phyloP scores from a whole-genome alignment of 495 filamentous ascomycete species.

The Neurospora sp. region DNA sequence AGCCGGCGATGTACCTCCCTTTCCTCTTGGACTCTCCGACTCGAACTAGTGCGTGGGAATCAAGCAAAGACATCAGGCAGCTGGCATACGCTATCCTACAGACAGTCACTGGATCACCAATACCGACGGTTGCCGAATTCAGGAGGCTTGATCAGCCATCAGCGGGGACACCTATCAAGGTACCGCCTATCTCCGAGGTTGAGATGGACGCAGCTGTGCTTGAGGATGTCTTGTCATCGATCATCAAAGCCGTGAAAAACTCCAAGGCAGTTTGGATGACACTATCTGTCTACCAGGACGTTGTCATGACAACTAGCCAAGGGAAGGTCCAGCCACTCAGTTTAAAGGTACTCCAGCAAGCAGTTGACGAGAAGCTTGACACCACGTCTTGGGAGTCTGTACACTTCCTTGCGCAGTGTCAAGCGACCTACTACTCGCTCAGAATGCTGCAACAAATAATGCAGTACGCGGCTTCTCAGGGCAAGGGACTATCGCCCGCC shows the following conservation, averaged over 20 bases:
- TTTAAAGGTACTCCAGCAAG: conserved; percentile 15
- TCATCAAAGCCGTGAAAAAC: background rate
- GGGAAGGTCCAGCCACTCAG: conserved; percentile 20
- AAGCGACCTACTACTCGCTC: conserved; percentile 55
- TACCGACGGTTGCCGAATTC: conserved; percentile 18
- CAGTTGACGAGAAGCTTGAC: conserved; percentile 11
- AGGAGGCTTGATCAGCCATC: conserved; percentile 19
- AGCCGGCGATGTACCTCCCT: conserved; percentile 45
- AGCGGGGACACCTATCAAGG: conserved; percentile 8
- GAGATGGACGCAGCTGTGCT: conserved; percentile 2
- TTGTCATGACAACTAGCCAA: conserved; percentile 25
- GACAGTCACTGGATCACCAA: conserved; percentile 11
- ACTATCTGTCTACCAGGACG: conserved; percentile 33
- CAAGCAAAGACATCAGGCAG: conserved; percentile 40
- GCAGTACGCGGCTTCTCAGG: conserved; percentile 10
- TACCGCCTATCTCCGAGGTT: conserved; percentile 1
- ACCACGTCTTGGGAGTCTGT: conserved; percentile 46
- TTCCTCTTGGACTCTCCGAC: conserved; percentile 47
- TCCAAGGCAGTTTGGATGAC: conserved; percentile 23
- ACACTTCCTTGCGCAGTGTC: conserved; percentile 53
- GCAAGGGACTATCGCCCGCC: background rate
- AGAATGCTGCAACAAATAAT: conserved; percentile 53
- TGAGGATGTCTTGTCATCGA: conserved; percentile 4
- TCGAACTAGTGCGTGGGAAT: conserved; percentile 54
- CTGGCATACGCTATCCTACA: conserved; percentile 53